A percentile compares a stretch with the other conserved stretches of the same genome.
Conservation (phyloP, 352 stramenopile species). For the Globisporangium iwayamae region DNA sequence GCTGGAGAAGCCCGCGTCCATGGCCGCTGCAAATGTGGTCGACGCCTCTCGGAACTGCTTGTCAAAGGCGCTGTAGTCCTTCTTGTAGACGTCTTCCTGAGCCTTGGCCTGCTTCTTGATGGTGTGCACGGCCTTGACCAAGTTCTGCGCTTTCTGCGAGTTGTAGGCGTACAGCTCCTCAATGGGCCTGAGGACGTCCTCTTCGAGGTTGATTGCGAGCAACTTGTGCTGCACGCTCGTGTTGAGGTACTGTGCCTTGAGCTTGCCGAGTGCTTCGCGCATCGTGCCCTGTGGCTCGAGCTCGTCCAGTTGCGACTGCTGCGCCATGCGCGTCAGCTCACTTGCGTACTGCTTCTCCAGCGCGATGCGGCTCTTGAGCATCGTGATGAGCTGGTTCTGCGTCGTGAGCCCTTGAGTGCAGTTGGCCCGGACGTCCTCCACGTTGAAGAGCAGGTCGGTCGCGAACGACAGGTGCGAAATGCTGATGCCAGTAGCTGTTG, state of each 20-base stretch:
- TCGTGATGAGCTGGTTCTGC: conserved; percentile 50
- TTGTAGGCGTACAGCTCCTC: conserved; percentile 54
- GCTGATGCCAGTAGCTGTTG: background rate
- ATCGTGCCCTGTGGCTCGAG: conserved; percentile 43
- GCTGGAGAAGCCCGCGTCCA: conserved; percentile 74
- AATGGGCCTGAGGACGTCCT: conserved; percentile 75
- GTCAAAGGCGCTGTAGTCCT: conserved; percentile 64
- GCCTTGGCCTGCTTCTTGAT: conserved; percentile 79
- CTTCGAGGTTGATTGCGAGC: conserved; percentile 67
- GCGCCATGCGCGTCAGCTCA: conserved; percentile 62
- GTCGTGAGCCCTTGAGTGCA: conserved; percentile 45
- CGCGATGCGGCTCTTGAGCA: conserved; percentile 69
- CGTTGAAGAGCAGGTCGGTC: conserved; percentile 74
- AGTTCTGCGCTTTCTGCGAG: conserved; percentile 45
- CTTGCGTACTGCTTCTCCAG: conserved; percentile 72
- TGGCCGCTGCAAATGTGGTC: conserved; percentile 53
- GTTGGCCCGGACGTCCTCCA: conserved; percentile 56
- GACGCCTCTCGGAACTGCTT: conserved; percentile 70
- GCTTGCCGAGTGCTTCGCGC: conserved; percentile 48
- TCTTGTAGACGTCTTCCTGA: conserved; percentile 71
- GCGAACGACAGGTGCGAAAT: conserved; percentile 53
- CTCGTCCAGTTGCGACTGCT: conserved; percentile 54
- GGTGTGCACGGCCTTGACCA: conserved; percentile 49
- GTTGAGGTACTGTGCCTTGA: conserved; percentile 78
- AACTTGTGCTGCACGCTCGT: conserved; percentile 76